These are phyloP conservation scores for Eutypella sp. DNA, from an alignment of 2,329 filamentous ascomycete genomes.

Conservation along the genomic window DNA sequence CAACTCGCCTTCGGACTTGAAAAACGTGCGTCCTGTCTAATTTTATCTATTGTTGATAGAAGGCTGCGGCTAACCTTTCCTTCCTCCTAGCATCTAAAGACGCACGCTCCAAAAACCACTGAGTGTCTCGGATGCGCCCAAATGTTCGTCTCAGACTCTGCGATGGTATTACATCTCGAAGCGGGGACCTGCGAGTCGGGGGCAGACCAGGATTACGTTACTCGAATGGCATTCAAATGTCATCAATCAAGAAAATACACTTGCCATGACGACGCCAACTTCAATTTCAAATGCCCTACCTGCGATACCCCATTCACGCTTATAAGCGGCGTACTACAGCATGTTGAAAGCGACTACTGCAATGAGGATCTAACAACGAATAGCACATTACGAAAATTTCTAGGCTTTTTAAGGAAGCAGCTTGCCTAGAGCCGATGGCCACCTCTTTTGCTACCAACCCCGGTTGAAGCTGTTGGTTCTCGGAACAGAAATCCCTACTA, in stretches of 20 bases:
- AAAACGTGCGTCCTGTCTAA: not conserved
- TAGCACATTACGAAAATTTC: no score
- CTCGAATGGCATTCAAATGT: not conserved
- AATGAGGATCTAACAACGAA: not conserved
- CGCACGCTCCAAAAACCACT: not conserved
- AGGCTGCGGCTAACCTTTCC: no score
- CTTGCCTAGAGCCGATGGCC: no score
- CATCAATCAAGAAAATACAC: not conserved
- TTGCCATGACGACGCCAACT: not conserved
- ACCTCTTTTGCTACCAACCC: no score
- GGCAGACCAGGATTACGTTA: not conserved
- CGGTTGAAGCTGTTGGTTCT: no score
- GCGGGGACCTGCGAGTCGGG: not conserved
- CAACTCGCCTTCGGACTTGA: not conserved
- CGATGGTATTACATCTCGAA: not conserved
- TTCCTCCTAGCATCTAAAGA: not conserved
- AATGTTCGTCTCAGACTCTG: not conserved
- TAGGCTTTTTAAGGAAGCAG: not conserved
- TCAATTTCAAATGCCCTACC: not conserved
- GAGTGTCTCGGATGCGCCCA: not conserved
- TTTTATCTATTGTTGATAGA: no score
- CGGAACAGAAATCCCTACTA: no score
- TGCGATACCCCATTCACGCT: not conserved
- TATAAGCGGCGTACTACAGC: not conserved
- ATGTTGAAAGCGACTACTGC: not conserved